phyloP scores from a whole-genome alignment of 352 stramenopile genomes.

The Aphanomyces cochlioides region DNA sequence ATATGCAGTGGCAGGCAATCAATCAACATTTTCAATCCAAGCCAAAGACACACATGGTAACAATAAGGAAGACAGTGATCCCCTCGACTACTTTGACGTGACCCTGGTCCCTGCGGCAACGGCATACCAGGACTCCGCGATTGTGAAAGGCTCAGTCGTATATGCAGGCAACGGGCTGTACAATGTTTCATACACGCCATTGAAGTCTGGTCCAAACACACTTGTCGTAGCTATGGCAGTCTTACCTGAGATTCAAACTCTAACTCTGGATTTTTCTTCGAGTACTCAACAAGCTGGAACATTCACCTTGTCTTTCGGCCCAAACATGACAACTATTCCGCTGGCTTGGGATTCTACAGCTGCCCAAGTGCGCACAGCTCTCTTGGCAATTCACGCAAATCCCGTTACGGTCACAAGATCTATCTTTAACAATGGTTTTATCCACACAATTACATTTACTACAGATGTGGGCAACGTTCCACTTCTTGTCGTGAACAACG shows the following conservation, averaged over 20 bases:
- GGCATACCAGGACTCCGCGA: conserved; percentile 26
- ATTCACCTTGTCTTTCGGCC: conserved; percentile 74
- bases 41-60: conserved; percentile 83
- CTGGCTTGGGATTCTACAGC: conserved; percentile 82
- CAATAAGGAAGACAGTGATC: conserved; percentile 50
- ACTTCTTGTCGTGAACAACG: conserved; percentile 37
- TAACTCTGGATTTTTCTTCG: conserved; percentile 76
- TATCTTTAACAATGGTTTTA: conserved; percentile 54
- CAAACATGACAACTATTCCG: conserved; percentile 47
- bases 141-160: conserved; percentile 46
- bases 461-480: conserved; percentile 21
- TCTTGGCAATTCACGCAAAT: conserved; percentile 61
- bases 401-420: conserved; percentile 52
- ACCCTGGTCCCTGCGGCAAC: conserved; percentile 46
- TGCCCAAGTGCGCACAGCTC: conserved; percentile 53
- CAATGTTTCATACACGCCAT: conserved; percentile 79
- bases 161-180: conserved; percentile 77
- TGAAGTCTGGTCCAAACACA: conserved; percentile 80
- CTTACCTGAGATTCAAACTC: conserved; percentile 70
- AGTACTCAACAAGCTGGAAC: conserved; percentile 64
- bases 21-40: conserved; percentile 64
- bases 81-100: conserved; percentile 39
- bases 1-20: conserved; percentile 45
- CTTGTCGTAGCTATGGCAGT: conserved; percentile 79
- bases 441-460: conserved; percentile 63